These are phyloP conservation scores for Verticillium dahliae DNA, from an alignment of 2,329 filamentous ascomycete genomes.

Conservation along the genomic window DNA sequence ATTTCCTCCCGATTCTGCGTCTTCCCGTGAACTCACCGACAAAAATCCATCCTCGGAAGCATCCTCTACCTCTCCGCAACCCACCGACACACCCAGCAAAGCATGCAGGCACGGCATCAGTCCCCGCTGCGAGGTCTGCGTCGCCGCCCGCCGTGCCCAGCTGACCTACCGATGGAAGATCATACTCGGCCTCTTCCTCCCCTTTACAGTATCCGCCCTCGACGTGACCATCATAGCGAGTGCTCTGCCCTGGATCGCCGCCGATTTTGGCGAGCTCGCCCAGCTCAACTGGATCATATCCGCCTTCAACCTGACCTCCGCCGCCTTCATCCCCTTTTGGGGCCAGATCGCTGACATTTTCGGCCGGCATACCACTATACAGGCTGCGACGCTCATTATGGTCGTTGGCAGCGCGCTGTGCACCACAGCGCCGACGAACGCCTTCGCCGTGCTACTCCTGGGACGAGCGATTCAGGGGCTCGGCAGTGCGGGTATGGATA, in stretches of 20 bases:
- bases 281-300: constrained; percentile 66
- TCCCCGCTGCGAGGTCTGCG: constrained; percentile 20
- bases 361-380: constrained; percentile 53
- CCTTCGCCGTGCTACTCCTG: constrained; percentile 54
- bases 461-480: constrained; percentile 59
- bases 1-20: background rate
- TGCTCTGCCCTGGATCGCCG: constrained; percentile 47
- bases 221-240: constrained; percentile 53
- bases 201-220: constrained; percentile 55
- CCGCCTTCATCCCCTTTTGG: constrained; percentile 61
- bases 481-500: constrained; percentile 54
- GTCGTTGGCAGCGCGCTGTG: constrained; percentile 56
- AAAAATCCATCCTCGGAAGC: background rate
- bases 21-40: background rate
- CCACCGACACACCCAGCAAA: background rate
- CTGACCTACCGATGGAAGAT: constrained; percentile 49
- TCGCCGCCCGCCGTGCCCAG: constrained; percentile 23
- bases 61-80: background rate
- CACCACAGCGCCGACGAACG: constrained; percentile 44
- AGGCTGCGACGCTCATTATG: constrained; percentile 54
- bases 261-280: constrained; percentile 52
- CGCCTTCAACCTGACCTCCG: constrained; percentile 60
- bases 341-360: constrained; percentile 60
- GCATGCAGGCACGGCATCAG: constrained; percentile 3
- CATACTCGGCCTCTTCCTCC: constrained; percentile 50